A percentile compares a stretch with the other conserved stretches of the same genome.
phyloP scores from a whole-genome alignment of 768 basidiomycete species.

The Mrakia hoshinonis region DNA sequence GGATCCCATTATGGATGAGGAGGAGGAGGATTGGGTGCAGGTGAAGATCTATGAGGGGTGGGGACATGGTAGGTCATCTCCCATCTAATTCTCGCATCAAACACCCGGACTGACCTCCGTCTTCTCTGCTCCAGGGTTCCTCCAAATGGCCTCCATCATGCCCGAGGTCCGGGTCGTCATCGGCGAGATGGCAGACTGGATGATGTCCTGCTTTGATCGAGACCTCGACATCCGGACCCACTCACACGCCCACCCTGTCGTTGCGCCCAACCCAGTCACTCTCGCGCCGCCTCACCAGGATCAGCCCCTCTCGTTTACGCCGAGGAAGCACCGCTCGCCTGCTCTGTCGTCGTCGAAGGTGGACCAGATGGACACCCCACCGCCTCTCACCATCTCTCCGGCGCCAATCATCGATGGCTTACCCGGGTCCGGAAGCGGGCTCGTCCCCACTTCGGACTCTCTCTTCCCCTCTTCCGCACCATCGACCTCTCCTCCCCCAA shows the following conservation, averaged over 20 bases:
- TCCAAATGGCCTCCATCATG: conserved; percentile 88
- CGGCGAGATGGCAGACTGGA: conserved; percentile 77
- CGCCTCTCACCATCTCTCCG: background rate
- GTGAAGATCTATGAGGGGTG: conserved; percentile 89
- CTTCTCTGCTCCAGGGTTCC: conserved; percentile 59
- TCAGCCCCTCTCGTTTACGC: background rate
- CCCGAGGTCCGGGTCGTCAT: conserved; percentile 32
- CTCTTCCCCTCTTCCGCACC: conserved; percentile 44
- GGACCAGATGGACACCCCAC: background rate
- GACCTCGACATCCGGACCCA: background rate
- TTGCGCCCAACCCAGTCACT: background rate
- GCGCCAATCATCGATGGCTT: background rate
- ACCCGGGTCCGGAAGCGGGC: background rate
- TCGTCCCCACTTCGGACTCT: conserved; percentile 39
- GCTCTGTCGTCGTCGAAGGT: background rate
- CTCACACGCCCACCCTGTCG: background rate
- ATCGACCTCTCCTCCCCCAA: conserved; percentile 26
- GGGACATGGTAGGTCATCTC: conserved; percentile 38
- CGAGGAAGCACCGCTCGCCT: background rate
- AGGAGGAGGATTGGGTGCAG: conserved; percentile 89
- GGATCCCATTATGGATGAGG: conserved; percentile 49
- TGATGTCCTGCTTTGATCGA: conserved; percentile 59
- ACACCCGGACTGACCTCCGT: background rate
- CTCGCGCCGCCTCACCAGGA: background rate
- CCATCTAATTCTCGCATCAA: background rate